Evolutionary conservation across 2,329 filamentous ascomycete species (phyloP).

Genomic region (Epichloe aotearoae): DNA sequence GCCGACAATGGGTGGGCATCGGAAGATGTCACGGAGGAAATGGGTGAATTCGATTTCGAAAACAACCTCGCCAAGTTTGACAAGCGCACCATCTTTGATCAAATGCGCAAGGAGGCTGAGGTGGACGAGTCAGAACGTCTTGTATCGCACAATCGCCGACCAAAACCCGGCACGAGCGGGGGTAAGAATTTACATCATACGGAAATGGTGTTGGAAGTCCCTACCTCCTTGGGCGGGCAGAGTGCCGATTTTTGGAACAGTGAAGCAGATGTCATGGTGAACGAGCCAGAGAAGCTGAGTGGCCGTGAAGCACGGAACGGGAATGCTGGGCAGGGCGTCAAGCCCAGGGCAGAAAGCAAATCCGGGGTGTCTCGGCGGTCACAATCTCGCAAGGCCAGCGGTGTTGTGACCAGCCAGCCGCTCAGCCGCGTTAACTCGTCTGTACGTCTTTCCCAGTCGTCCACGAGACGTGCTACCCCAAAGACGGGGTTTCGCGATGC

Average conservation of each 20-base stretch:
- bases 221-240: slow-evolving; percentile 24
- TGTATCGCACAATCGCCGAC: slow-evolving; percentile 70
- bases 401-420: slow-evolving; percentile 24
- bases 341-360: slow-evolving; percentile 39
- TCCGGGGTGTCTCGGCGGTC: slow-evolving; percentile 34
- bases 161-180: slow-evolving; percentile 55
- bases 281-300: slow-evolving; percentile 32
- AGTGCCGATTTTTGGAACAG: slow-evolving; percentile 56
- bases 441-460: slow-evolving; percentile 22
- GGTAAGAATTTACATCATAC: slow-evolving; percentile 87
- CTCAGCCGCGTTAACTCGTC: slow-evolving; percentile 36
- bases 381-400: slow-evolving; percentile 44
- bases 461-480: slow-evolving; percentile 17
- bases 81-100: slow-evolving; percentile 80
- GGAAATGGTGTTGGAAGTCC: slow-evolving; percentile 74
- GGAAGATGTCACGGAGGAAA: slow-evolving; percentile 88
- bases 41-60: slow-evolving; percentile 91
- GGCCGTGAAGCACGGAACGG: slow-evolving; percentile 38
- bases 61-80: slow-evolving; percentile 87
- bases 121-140: slow-evolving; percentile 84
- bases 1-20: slow-evolving; percentile 81
- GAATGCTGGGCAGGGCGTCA: slow-evolving; percentile 15
- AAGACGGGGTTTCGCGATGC: slow-evolving; percentile 19
- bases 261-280: slow-evolving; percentile 51
- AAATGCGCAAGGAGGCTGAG: slow-evolving; percentile 79